Base-by-base conservation (phyloP, 2,329 filamentous ascomycete genomes). In the Karstenula rhodostoma region DNA sequence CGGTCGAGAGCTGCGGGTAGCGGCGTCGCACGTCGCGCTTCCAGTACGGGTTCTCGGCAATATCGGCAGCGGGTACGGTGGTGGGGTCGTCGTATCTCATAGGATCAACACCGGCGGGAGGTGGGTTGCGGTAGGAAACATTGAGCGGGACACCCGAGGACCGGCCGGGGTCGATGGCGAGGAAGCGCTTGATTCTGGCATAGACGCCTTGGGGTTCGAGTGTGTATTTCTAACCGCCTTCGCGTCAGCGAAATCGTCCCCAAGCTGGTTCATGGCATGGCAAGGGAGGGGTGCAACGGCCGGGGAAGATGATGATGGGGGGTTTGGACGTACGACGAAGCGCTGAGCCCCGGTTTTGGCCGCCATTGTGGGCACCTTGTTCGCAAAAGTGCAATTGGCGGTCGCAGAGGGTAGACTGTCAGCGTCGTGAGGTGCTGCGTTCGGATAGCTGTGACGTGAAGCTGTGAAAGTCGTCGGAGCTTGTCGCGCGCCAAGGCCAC, bases 41-140 rank as follows among this genome's bases (percentile, higher is more conserved):
- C 93, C 93, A 99, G 84, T 97, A 96, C 40, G 93, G 88, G 82
- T 96, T 96, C 79, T 94, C 92, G 72, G 93, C 93, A 71, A 96
- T 89, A 77, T 96, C 93, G 68, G 86, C 92, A 2, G 93, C 91
- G n/a, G 93, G 93, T 0, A 90, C 61, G 15, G 92, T 96, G 61
- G 94, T 90, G 23, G 92, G 91, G 77, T 96, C 93, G 77, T 91
- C 87, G 82, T 94, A 95, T 61, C 79, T 79, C 59, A 86, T 81
- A 37, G 92, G 91, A 72, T 92, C 89, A 72, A 87, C 83, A 67
- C 83, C 84, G 67, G 91, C 93, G 10, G 91, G 95, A 52, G 94
- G 81, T 61, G 95, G 95, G 81, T 92, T 90, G 71, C 95, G 94
- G 86, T 87, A 97, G 83, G 94, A 90, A 43, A 93, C 89, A 86